A percentile compares a stretch with the other conserved stretches of the same genome.
Conservation (phyloP, 495 filamentous ascomycete species). For the Aspergillus campestris region DNA sequence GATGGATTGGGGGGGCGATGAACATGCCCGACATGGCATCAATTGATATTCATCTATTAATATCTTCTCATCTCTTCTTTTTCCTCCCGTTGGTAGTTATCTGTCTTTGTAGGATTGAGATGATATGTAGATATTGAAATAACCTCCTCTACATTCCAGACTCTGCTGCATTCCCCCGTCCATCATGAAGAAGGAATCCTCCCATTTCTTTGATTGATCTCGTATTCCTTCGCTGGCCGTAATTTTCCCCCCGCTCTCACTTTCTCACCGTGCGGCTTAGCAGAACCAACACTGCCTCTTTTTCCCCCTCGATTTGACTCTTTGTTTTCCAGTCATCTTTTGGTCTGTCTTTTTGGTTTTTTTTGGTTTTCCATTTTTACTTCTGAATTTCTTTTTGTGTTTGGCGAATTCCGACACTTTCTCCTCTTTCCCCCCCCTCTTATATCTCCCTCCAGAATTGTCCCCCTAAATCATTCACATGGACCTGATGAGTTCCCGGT, state of each 20-base stretch:
- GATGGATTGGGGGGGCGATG: background rate
- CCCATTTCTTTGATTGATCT: too few species aligned
- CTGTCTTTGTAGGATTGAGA: too few species aligned
- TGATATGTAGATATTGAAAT: too few species aligned
- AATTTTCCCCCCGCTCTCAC: too few species aligned
- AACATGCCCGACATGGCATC: background rate
- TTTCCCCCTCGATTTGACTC: background rate
- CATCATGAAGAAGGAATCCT: too few species aligned
- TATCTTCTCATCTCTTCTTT: slow-evolving; percentile 2
- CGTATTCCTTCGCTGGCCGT: too few species aligned
- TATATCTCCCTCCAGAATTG: background rate
- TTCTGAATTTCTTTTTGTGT: background rate
- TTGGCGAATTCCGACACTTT: background rate
- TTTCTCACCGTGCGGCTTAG: too few species aligned
- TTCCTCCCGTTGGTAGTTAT: too few species aligned
- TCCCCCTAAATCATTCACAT: slow-evolving; percentile 21
- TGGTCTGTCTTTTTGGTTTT: background rate
- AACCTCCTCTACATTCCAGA: too few species aligned
- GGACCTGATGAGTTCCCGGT: slow-evolving; percentile 46
- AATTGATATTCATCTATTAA: background rate
- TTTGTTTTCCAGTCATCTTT: slow-evolving; percentile 1
- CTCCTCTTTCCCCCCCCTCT: slow-evolving; percentile 9
- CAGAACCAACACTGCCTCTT: slow-evolving; percentile 1
- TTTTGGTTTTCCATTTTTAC: background rate
- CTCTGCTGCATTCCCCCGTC: too few species aligned